Evolutionary conservation across 1,139 yeast species (phyloP), one percentile per base, ranked within the genome.

Genomic region (Hyphopichia pseudoburtonii): DNA sequence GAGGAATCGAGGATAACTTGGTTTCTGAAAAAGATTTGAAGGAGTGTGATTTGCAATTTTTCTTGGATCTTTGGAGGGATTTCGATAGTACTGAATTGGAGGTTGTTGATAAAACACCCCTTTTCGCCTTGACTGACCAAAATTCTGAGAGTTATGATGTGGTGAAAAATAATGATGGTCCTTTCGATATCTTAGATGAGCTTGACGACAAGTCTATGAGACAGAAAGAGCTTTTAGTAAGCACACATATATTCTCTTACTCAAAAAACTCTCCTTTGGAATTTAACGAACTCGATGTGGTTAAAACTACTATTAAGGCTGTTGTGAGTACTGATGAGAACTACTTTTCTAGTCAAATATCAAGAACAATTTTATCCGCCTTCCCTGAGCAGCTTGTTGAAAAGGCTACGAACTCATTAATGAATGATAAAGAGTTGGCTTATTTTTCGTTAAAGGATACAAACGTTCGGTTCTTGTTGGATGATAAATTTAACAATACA

Each of bases 31-130:
- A 65, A 1, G 78, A 78, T 43, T 57, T 80, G 18, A 66, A 71
- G 17, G 63, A 70, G n/a, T 57, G 70, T 24, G 76, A 82, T 40
- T 56, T 79, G 32, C 56, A 61, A 2, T 66, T 66, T 33, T 70
- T 82, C 55, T 62, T 82, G 9, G 66, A 73, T 19, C 55, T 78
- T 25, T 85, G 94, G 92, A 68, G 62, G 28, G 72, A 71, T 21
- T 60, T 70, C 28, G 85, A 79, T 41, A 52, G 49, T 19, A 50
- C 67, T 2, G 54, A 51, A 12, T 47, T 65, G n/a, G 61, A 51
- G 5, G 54, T 57, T 2, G 38, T 47, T 4, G 73, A 64, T 40
- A 62, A 60, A 29, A 64, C 63, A 28, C 73, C 75, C 21, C 52
- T 76, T 28, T 68, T 47, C 40, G 43, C 50, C 4, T 40, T 60